Conservation (phyloP, 2,329 filamentous ascomycete species). For the Botryotinia calthae region DNA sequence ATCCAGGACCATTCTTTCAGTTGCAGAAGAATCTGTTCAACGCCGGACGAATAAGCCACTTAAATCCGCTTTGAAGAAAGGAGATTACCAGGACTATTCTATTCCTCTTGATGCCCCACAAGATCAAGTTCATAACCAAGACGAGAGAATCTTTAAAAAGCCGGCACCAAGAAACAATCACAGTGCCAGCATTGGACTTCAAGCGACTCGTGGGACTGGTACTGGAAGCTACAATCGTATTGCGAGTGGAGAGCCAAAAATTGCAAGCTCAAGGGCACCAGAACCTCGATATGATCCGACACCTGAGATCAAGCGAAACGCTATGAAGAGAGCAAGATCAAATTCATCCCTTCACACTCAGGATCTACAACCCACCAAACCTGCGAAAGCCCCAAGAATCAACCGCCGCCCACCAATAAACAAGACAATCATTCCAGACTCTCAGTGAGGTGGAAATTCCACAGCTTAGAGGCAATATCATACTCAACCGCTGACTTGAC, state of each 20-base stretch:
- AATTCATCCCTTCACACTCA: neutral
- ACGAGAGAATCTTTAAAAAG: neutral
- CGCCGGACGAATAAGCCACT: conserved; percentile 7
- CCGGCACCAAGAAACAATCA: neutral
- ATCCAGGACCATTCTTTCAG: neutral
- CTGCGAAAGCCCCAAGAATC: conserved; percentile 19
- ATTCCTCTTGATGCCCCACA: neutral
- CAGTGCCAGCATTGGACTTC: neutral
- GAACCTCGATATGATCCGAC: neutral
- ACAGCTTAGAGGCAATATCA: neutral
- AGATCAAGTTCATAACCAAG: neutral
- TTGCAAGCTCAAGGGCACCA: neutral
- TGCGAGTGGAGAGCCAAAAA: neutral
- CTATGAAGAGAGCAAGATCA: conserved; percentile 20
- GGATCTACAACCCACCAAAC: neutral
- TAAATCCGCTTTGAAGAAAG: conserved; percentile 24
- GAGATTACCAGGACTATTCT: neutral
- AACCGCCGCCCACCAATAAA: neutral
- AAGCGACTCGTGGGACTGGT: neutral
- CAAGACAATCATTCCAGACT: conserved; percentile 20
- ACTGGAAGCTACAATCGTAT: conserved; percentile 19
- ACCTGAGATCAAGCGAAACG: conserved; percentile 16
- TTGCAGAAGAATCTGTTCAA: conserved; percentile 16
- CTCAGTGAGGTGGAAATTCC: neutral
- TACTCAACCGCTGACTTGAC: neutral